Base-by-base conservation (phyloP, 192 early-diverging fungal genomes). In the Phlyctochytrium planicorne region DNA sequence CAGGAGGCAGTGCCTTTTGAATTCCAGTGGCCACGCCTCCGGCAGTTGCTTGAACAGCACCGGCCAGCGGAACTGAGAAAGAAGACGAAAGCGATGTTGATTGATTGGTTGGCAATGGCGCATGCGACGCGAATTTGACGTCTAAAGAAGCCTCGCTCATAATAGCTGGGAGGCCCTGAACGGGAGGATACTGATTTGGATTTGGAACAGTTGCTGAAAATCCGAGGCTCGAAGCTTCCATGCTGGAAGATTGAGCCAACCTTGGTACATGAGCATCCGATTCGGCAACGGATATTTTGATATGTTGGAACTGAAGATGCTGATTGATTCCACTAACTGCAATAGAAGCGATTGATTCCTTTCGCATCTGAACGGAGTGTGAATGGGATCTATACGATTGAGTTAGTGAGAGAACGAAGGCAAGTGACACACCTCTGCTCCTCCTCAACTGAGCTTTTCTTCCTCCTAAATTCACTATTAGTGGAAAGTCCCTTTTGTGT, bases 291-390 rank as follows among this genome's bases (percentile, higher is more conserved):
- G 27, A 57, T 14, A 57, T 25, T 25, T 57, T 57, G 6, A 29
- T 14, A 57, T 57, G 16, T 6, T 10, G 55, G 10, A 24, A 29
- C 6, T 25, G 27, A 29, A 20, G 25, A 27, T 57, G 55, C 25
- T 57, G 55, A 29, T 57, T 12, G 10, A 57, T 57, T 10, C 6
- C 10, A 27, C 55, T 57, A 27, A 57, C 55, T 6, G 55, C 55
- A 24, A 57, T 29, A 6, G 55, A 57, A 29, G 55, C 55, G 10
- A 57, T 57, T 12, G 55, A 57, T 57, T 57, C 55, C 27, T 57
- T 57, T 25, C 55, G 10, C 14, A 25, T 20, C 27, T 57, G 55
- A 24, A 12, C 55, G 12, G 20, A 6, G 40, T 47, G 6, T 47
- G 40, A n/a, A n/a, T n/a, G n/a, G n/a, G n/a, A n/a, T n/a, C n/a